Base-by-base conservation (phyloP, 805 yeast species). In the Candida suzukii region DNA sequence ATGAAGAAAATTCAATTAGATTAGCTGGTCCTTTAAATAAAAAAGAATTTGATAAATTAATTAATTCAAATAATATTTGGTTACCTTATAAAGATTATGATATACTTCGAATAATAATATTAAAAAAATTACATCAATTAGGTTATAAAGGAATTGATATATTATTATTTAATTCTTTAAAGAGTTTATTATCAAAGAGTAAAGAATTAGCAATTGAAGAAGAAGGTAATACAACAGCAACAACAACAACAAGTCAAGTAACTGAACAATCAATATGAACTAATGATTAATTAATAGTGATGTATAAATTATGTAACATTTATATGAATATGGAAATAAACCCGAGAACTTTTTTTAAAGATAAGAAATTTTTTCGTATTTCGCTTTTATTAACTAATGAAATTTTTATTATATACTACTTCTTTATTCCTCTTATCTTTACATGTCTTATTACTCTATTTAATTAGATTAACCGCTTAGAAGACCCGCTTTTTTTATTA, bases 1-100 rank as follows among this genome's bases (percentile, higher is more conserved):
- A 51, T 0, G 53, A 44, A 0, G 60, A 68, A 13, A 56, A 58
- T 13, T 18, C 35, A 18, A 51, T 53, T 4, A 54, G 80, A 18
- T 73, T 73, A 41, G 72, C 69, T 11, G 83, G 83, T 0, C 83
- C 83, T 1, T 51, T 76, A 11, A 67, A 72, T n/a, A 67, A 63
- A 38, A 57, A 53, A 2, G 63, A 73, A 8, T 70, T 73, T n/a
- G 41, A 47, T 7, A 53, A 47, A 5, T 41, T 76, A 6, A 35
- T 37, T 5, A 37, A 46, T 61, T 56, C 35, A 57, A 44, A 16
- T 33, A 37, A 33, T 18, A 44, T 38, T 13, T 72, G 78, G 78
- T 50, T 73, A 6, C 43, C 52, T n/a, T 43, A 48, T 21, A 34
- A 37, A 3, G 55, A 53, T 14, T 71, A 67, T 49, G 74, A 70